phyloP scores from a whole-genome alignment of 2,329 filamentous ascomycete species.

The Bipolaris sorokiniana region DNA sequence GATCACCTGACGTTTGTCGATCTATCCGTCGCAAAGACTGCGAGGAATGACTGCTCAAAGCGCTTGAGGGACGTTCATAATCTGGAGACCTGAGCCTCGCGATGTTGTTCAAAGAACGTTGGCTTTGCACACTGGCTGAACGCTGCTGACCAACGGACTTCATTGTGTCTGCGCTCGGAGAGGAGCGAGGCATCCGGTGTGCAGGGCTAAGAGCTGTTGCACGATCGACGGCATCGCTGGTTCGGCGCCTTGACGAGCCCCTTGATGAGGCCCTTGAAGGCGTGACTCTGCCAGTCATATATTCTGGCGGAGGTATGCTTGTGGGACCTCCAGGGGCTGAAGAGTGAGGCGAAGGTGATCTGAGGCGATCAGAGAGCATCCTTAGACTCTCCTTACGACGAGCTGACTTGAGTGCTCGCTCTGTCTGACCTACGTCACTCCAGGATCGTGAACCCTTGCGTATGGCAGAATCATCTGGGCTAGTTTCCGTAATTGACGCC shows the following conservation, averaged over 20 bases:
- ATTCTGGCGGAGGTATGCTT: slow-evolving; percentile 33
- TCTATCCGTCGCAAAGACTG: slow-evolving; percentile 75
- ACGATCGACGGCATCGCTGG: slow-evolving; percentile 54
- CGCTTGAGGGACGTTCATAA: slow-evolving; percentile 66
- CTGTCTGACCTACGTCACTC: slow-evolving; percentile 52
- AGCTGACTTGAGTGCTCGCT: slow-evolving; percentile 51
- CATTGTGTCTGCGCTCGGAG: slow-evolving; percentile 40
- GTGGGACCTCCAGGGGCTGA: slow-evolving; percentile 39
- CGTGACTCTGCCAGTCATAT: slow-evolving; percentile 20
- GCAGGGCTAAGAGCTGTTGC: slow-evolving; percentile 46
- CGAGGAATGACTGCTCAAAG: slow-evolving; percentile 64
- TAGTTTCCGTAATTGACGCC: slow-evolving; percentile 60
- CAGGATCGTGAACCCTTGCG: slow-evolving; percentile 53
- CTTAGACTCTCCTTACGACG: slow-evolving; percentile 39
- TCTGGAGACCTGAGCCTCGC: slow-evolving; percentile 51
- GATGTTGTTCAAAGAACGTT: slow-evolving; percentile 52
- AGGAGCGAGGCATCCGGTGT: slow-evolving; percentile 46
- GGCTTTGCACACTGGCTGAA: slow-evolving; percentile 53
- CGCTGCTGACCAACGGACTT: slow-evolving; percentile 45
- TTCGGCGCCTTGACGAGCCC: slow-evolving; percentile 52
- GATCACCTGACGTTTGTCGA: slow-evolving; percentile 73
- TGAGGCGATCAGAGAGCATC: slow-evolving; percentile 46
- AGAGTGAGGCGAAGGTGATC: slow-evolving; percentile 40
- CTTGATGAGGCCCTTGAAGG: slow-evolving; percentile 35
- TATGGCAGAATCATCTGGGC: slow-evolving; percentile 51